Percentiles rank a stretch among this genome's conserved stretches.
Evolutionary conservation across 169 alveolate species (phyloP).

Genomic region (Toxoplasma gondii): DNA sequence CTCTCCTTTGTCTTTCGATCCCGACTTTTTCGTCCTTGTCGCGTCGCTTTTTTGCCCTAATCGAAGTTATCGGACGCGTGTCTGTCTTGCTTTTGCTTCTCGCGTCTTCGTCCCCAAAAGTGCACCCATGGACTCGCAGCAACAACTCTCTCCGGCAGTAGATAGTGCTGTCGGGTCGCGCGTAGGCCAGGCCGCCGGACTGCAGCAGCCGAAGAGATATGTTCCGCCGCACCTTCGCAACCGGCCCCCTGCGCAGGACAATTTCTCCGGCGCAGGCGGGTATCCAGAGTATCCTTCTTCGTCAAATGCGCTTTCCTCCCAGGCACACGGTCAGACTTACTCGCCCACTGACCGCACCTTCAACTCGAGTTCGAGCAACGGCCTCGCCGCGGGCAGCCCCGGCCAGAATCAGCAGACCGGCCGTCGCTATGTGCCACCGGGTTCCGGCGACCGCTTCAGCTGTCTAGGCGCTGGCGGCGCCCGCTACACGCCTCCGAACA

Average conservation of each 20-base stretch:
- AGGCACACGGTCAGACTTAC: not conserved
- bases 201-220: constrained; percentile 14
- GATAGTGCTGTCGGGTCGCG: not conserved
- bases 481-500: not conserved
- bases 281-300: not conserved
- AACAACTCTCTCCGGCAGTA: not conserved
- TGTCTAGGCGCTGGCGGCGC: not conserved
- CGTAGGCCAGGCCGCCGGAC: not conserved
- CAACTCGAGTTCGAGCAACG: not conserved
- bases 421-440: not conserved
- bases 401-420: not conserved
- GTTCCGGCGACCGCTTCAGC: not conserved
- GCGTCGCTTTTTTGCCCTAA: not conserved
- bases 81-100: not conserved
- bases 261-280: not conserved
- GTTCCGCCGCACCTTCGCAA: not conserved
- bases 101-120: not conserved
- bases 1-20: not conserved
- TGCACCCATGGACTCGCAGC: not conserved
- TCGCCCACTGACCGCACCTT: not conserved
- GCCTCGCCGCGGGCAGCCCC: not conserved
- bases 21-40: not conserved
- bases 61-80: not conserved
- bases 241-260: not conserved
- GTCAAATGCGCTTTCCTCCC: not conserved